phyloP scores from a whole-genome alignment of 176 grass and related monocot genomes.

The Raddia guianensis region DNA sequence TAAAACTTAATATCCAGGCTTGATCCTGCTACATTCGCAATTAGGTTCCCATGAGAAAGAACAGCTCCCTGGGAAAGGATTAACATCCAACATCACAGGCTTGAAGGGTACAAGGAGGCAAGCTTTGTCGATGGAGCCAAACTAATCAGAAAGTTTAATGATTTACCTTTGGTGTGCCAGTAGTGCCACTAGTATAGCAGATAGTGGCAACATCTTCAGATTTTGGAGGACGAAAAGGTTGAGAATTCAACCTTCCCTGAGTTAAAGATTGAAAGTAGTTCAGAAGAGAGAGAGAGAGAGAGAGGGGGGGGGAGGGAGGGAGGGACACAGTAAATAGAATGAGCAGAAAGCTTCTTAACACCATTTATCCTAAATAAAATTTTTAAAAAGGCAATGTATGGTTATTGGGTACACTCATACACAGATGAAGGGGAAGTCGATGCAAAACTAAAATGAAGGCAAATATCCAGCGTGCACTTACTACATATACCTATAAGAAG shows the following conservation, averaged over 20 bases:
- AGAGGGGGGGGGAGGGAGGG: too few relatives aligned
- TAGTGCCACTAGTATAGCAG: slow-evolving; percentile 98
- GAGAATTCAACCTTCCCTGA: slow-evolving; percentile 68
- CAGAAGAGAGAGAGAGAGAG: background rate
- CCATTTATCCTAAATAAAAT: background rate
- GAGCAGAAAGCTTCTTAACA: slow-evolving; percentile 23
- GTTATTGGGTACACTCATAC: slow-evolving; percentile 6
- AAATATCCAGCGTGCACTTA: background rate
- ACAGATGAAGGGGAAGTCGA: background rate
- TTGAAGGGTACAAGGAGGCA: slow-evolving; percentile 33
- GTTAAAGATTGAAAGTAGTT: slow-evolving; percentile 20
- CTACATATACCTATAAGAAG: background rate
- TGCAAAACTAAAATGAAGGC: background rate
- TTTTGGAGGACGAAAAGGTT: slow-evolving; percentile 79
- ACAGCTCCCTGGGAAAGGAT: slow-evolving; percentile 80
- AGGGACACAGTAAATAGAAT: slow-evolving; percentile 16
- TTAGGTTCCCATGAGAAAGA: slow-evolving; percentile 83
- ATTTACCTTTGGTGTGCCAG: slow-evolving; percentile 85
- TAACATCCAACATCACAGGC: slow-evolving; percentile 18
- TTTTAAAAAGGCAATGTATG: background rate
- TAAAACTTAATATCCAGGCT: slow-evolving; percentile 58
- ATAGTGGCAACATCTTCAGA: slow-evolving; percentile 90
- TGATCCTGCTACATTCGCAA: slow-evolving; percentile 86
- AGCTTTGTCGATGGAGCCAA: background rate
- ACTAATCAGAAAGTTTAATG: slow-evolving; percentile 26